Conservation (phyloP, 176 grass and related monocot genomes). For the Pontederia paniculata region DNA sequence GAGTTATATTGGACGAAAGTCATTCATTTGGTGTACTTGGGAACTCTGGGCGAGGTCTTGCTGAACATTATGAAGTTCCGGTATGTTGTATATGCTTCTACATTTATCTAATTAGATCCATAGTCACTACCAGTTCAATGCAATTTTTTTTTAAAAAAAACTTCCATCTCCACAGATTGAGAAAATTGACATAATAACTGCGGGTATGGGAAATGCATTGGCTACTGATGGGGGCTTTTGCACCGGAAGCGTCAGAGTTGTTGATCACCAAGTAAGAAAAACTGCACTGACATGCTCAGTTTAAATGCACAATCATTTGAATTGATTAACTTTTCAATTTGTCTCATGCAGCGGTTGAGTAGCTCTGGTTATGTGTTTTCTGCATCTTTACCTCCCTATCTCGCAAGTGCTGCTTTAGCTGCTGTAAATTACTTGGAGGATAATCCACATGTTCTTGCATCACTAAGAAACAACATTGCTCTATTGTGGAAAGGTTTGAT, state of each 20-base stretch:
- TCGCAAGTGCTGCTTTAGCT: slow-evolving; percentile 76
- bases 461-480: slow-evolving; percentile 56
- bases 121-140: too few relatives aligned
- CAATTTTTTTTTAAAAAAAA: slow-evolving; percentile 9
- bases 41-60: slow-evolving; percentile 75
- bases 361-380: slow-evolving; percentile 92
- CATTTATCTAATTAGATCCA: neutral
- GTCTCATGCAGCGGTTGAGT: slow-evolving; percentile 65
- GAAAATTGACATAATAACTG: slow-evolving; percentile 97
- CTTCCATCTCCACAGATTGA: slow-evolving; percentile 53
- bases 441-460: slow-evolving; percentile 61
- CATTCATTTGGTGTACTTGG: slow-evolving; percentile 98
- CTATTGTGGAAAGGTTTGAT: slow-evolving; percentile 47
- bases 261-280: slow-evolving; percentile 91
- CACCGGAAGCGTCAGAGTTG: slow-evolving; percentile 80
- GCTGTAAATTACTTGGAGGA: slow-evolving; percentile 79
- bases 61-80: slow-evolving; percentile 77
- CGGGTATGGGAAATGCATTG: slow-evolving; percentile 93
- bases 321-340: slow-evolving; percentile 14
- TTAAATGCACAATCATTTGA: slow-evolving; percentile 3
- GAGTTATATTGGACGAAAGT: slow-evolving; percentile 80
- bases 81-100: slow-evolving; percentile 24
- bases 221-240: slow-evolving; percentile 94
- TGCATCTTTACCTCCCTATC: slow-evolving; percentile 90
- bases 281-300: slow-evolving; percentile 2